Base-by-base conservation (phyloP, 805 yeast genomes). In the Candida ortonii region DNA sequence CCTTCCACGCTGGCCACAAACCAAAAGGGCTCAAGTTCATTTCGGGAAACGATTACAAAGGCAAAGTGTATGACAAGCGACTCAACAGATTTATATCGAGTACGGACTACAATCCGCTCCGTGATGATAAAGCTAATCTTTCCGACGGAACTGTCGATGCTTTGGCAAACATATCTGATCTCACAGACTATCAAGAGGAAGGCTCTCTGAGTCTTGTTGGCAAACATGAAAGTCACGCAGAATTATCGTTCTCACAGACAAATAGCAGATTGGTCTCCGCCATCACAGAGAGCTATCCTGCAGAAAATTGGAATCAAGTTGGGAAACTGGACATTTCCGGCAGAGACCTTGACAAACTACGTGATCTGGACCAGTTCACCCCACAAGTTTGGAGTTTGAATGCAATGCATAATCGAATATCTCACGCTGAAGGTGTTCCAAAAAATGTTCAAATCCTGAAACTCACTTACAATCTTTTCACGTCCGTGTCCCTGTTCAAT, bases 231-330 rank as follows among this genome's bases (percentile, higher is more conserved):
- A 28, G 21, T 11, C 25, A 34, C n/a, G 34, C 13, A 11, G 70
- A 71, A 28, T 34, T 70, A 3, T 68, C 79, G 3, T 75, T 74
- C 44, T 61, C 76, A 2, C 70, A 71, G 42, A 62, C 73, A 0
- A 66, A 66, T 36, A 62, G 53, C 30, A 55, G 56, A 10, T 48
- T 75, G 23, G 73, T 72, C 4, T 57, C 73, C 6, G 62, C 70
- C 3, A 64, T 75, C 17, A 71, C 73, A 1, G 70, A 68, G 22
- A 46, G 53, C 3, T 55, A 69, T 30, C 62, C 73, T 2, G 51
- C 59, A 16, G 58, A 59, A 3, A 56, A 62, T 30, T 75, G 80
- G 81, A 60, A 62, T 21, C 43, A 44, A 10, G 52, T 74, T 2
- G 48, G 39, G 7, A 60, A 58, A 14, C 57, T 75, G n/a, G 53